Conservation (phyloP, 1,284 basidiomycete genomes). For the Leucocoprinus gongylophorus region DNA sequence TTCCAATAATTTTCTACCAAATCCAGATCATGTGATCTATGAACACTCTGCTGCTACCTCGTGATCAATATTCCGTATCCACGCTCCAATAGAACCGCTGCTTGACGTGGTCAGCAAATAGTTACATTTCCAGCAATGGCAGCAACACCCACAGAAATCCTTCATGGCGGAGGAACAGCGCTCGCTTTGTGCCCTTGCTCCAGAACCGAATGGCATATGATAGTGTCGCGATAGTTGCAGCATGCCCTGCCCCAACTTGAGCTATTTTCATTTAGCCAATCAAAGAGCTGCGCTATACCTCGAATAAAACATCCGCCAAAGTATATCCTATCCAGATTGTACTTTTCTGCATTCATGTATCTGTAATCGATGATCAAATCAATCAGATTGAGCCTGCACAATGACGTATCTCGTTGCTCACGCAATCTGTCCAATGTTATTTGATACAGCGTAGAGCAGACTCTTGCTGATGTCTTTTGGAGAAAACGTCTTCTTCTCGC, state of each 20-base stretch:
- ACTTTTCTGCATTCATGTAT: slow-evolving; percentile 99
- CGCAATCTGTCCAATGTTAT: slow-evolving; percentile 99
- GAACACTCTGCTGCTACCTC: slow-evolving; percentile 23
- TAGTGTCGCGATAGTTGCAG: slow-evolving; percentile 94
- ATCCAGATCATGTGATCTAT: too few relatives aligned
- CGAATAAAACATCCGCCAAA: slow-evolving; percentile 99
- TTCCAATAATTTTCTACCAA: too few relatives aligned
- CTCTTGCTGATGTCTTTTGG: slow-evolving; percentile 95
- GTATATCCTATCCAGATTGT: slow-evolving; percentile 94
- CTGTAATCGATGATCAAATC: slow-evolving; percentile 35
- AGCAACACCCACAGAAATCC: slow-evolving; percentile 81
- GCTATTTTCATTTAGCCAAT: slow-evolving; percentile 3
- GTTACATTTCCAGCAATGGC: slow-evolving; percentile 6
- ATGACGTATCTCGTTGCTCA: slow-evolving; percentile 39
- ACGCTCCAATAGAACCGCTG: slow-evolving; percentile 88
- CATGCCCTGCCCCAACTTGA: slow-evolving; percentile 63
- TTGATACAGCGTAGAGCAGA: slow-evolving; percentile 93
- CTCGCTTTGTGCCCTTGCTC: slow-evolving; percentile 97
- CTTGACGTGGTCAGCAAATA: slow-evolving; percentile 15
- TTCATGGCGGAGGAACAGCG: slow-evolving; percentile 95
- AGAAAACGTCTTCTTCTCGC: slow-evolving; percentile 70
- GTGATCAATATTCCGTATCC: slow-evolving; percentile 86
- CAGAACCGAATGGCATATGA: slow-evolving; percentile 99
- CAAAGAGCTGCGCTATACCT: slow-evolving; percentile 44
- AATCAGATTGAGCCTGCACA: not conserved